A percentile compares a stretch with the other conserved stretches of the same genome.
Evolutionary conservation across 2,329 filamentous ascomycete species (phyloP).

Genomic region (Coniochaeta ligniaria): DNA sequence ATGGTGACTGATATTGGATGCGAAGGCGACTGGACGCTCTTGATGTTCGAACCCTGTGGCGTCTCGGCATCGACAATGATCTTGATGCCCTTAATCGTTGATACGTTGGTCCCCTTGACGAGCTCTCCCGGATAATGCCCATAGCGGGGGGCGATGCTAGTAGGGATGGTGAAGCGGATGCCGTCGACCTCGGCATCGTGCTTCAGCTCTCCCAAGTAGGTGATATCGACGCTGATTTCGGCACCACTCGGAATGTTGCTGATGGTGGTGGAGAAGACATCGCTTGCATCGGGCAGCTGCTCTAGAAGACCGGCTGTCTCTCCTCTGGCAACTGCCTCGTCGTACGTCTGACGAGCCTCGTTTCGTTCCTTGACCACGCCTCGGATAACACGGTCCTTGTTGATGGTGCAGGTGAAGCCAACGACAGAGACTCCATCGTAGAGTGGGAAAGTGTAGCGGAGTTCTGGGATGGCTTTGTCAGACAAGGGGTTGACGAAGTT

Average conservation of each 20-base stretch:
- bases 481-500: slow-evolving; percentile 50
- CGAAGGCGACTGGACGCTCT: slow-evolving; percentile 57
- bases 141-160: slow-evolving; percentile 60
- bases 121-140: slow-evolving; percentile 36
- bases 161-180: slow-evolving; percentile 63
- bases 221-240: slow-evolving; percentile 52
- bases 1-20: slow-evolving; percentile 61
- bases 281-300: slow-evolving; percentile 49
- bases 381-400: slow-evolving; percentile 48
- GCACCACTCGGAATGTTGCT: slow-evolving; percentile 58
- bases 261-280: slow-evolving; percentile 62
- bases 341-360: slow-evolving; percentile 52
- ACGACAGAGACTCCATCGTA: slow-evolving; percentile 67
- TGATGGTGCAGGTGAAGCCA: slow-evolving; percentile 58
- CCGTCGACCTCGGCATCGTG: slow-evolving; percentile 63
- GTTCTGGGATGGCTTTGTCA: slow-evolving; percentile 38
- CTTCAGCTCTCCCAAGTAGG: slow-evolving; percentile 64
- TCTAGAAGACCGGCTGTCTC: slow-evolving; percentile 60
- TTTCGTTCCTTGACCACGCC: slow-evolving; percentile 62
- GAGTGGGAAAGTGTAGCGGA: slow-evolving; percentile 62
- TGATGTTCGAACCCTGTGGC: slow-evolving; percentile 47
- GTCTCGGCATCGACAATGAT: slow-evolving; percentile 56
- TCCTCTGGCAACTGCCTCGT: slow-evolving; percentile 49
- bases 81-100: slow-evolving; percentile 31
- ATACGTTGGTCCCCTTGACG: slow-evolving; percentile 8